phyloP scores from a whole-genome alignment of 1,284 basidiomycete genomes.

The Quambalaria eucalypti region DNA sequence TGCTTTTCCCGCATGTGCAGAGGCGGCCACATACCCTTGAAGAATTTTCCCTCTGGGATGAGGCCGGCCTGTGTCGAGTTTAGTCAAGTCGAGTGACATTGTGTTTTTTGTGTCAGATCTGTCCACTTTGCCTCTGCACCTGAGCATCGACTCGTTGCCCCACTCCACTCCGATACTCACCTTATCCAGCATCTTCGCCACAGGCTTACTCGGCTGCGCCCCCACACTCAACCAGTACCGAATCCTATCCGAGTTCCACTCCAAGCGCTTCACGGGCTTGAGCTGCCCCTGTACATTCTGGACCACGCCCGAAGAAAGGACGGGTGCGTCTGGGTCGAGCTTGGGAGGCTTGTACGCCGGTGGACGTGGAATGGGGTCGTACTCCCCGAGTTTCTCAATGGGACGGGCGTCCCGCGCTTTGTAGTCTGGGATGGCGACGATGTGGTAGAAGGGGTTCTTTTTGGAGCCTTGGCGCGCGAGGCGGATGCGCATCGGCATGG shows the following conservation, averaged over 20 bases:
- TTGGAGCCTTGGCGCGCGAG: slow-evolving; percentile 73
- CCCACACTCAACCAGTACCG: slow-evolving; percentile 79
- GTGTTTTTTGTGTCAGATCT: neutral
- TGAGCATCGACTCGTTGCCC: neutral
- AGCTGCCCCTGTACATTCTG: too few relatives aligned
- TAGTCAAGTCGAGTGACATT: too few relatives aligned
- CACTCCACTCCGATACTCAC: slow-evolving; percentile 57
- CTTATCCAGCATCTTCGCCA: slow-evolving; percentile 67
- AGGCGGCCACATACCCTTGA: slow-evolving; percentile 39
- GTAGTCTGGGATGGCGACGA: slow-evolving; percentile 72
- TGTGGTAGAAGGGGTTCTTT: slow-evolving; percentile 72
- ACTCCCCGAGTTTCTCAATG: slow-evolving; percentile 78
- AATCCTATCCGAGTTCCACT: slow-evolving; percentile 84
- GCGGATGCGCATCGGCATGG: slow-evolving; percentile 75
- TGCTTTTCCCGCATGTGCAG: too few relatives aligned
- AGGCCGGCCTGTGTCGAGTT: slow-evolving; percentile 15
- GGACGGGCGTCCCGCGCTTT: slow-evolving; percentile 77
- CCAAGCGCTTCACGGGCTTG: slow-evolving; percentile 60
- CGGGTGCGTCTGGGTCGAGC: slow-evolving; percentile 13
- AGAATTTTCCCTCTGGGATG: slow-evolving; percentile 26
- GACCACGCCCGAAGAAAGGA: slow-evolving; percentile 32
- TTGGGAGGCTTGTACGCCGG: slow-evolving; percentile 1
- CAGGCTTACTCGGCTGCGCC: slow-evolving; percentile 70
- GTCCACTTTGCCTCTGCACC: neutral
- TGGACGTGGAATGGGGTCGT: slow-evolving; percentile 59